These are phyloP conservation scores for Lathyrus aphaca DNA, from an alignment of 306 rosid species.

Conservation along the genomic window DNA sequence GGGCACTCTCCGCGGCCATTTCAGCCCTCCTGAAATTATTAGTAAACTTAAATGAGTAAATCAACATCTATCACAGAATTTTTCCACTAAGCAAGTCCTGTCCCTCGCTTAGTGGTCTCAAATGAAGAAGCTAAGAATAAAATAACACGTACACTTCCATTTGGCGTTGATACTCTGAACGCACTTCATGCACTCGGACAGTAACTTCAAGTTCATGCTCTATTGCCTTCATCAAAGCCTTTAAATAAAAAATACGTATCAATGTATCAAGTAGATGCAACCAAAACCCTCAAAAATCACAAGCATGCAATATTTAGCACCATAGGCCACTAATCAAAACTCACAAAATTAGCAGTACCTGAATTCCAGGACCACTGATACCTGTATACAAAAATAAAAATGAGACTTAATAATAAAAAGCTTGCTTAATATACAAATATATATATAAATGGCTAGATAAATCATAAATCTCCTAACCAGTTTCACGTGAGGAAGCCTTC, in stretches of 20 bases:
- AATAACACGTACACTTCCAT: constrained; percentile 75
- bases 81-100: too few relatives aligned
- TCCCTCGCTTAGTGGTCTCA: not conserved
- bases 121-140: constrained; percentile 15
- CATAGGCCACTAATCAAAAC: constrained; percentile 18
- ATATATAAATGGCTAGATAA: constrained; percentile 16
- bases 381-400: constrained; percentile 43
- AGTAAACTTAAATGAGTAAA: not conserved
- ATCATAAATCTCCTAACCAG: constrained; percentile 46
- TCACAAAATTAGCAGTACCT: constrained; percentile 53
- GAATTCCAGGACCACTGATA: constrained; percentile 72
- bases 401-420: not conserved
- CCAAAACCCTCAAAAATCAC: constrained; percentile 5
- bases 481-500: constrained; percentile 76
- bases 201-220: constrained; percentile 97
- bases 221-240: constrained; percentile 90
- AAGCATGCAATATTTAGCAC: not conserved
- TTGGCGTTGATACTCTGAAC: constrained; percentile 86
- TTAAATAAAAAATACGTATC: constrained; percentile 15
- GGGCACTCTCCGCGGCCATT: constrained; percentile 51
- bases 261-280: constrained; percentile 22
- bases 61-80: too few relatives aligned
- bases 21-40: constrained; percentile 52
- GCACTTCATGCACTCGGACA: constrained; percentile 91
- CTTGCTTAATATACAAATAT: constrained; percentile 17